Evolutionary conservation across 164 flowering plant genomes (phyloP).

Genomic region (Vitis rupestris): DNA sequence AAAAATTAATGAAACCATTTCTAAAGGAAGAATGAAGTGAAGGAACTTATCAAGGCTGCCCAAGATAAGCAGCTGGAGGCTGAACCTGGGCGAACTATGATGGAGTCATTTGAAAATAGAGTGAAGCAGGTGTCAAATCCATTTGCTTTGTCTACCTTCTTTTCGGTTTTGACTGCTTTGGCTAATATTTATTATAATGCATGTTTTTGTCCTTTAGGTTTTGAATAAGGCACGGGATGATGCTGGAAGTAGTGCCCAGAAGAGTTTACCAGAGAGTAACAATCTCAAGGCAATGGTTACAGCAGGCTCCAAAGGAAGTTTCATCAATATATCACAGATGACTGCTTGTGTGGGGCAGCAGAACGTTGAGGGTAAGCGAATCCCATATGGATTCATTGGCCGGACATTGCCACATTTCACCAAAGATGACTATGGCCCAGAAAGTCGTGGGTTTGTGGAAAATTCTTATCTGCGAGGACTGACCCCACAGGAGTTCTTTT

Average conservation of each 20-base stretch:
- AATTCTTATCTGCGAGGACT: constrained; percentile 92
- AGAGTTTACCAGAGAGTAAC: constrained; percentile 94
- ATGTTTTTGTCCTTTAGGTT: constrained; percentile 41
- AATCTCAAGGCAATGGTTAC: constrained; percentile 99
- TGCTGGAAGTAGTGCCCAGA: constrained; percentile 99
- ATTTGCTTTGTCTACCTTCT: neutral
- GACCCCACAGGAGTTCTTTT: constrained; percentile 98
- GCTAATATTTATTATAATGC: neutral
- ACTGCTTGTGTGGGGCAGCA: constrained; percentile 99
- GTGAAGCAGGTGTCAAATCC: constrained; percentile 77
- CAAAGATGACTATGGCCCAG: constrained; percentile 96
- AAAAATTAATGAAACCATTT: constrained; percentile 85
- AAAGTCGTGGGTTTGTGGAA: constrained; percentile 99
- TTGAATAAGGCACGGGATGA: constrained; percentile 99
- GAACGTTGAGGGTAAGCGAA: constrained; percentile 98
- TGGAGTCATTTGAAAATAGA: constrained; percentile 96
- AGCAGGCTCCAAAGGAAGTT: constrained; percentile 99
- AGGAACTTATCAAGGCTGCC: constrained; percentile 68
- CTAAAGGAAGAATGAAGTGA: constrained; percentile 80
- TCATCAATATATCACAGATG: constrained; percentile 98
- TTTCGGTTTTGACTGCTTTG: neutral
- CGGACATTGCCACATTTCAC: constrained; percentile 96
- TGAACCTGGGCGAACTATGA: constrained; percentile 98
- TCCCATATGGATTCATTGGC: constrained; percentile 84
- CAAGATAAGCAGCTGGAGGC: constrained; percentile 78